A percentile compares a stretch with the other conserved stretches of the same genome.
phyloP scores from a whole-genome alignment of 192 early-diverging fungal genomes.

The Podila epicladia region DNA sequence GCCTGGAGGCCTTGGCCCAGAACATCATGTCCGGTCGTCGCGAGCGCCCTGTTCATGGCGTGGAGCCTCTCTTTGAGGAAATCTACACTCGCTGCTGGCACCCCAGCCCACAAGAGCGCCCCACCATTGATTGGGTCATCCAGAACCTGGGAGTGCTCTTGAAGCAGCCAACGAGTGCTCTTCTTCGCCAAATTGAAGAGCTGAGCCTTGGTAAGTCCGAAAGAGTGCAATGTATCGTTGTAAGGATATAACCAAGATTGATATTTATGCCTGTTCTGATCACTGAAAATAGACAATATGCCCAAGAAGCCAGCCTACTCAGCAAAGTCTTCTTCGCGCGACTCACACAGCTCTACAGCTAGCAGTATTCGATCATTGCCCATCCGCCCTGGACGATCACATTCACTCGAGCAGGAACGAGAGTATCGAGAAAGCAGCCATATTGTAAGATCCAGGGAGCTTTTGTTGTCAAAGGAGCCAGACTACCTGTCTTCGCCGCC shows the following conservation, averaged over 20 bases:
- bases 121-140: conserved; percentile 31
- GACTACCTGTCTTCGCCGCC: neutral
- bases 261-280: neutral
- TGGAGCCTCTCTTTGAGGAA: conserved; percentile 33
- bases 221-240: neutral
- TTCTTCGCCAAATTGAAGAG: conserved; percentile 32
- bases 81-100: conserved; percentile 38
- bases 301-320: conserved; percentile 48
- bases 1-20: conserved; percentile 33
- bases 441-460: neutral
- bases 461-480: neutral
- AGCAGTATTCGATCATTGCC: conserved; percentile 16
- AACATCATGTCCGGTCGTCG: conserved; percentile 38
- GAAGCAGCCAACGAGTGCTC: conserved; percentile 20
- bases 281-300: conserved; percentile 23
- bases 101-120: conserved; percentile 39
- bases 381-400: conserved; percentile 25
- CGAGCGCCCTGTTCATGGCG: conserved; percentile 23
- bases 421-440: neutral
- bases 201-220: conserved; percentile 28
- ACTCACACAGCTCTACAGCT: conserved; percentile 19
- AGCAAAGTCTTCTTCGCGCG: conserved; percentile 43
- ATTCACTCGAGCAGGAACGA: conserved; percentile 33
- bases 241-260: neutral
- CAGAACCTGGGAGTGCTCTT: conserved; percentile 30